Evolutionary conservation across 2,329 filamentous ascomycete species (phyloP), one percentile per base, ranked within the genome.

Genomic region (Tricladium varicosporioides): DNA sequence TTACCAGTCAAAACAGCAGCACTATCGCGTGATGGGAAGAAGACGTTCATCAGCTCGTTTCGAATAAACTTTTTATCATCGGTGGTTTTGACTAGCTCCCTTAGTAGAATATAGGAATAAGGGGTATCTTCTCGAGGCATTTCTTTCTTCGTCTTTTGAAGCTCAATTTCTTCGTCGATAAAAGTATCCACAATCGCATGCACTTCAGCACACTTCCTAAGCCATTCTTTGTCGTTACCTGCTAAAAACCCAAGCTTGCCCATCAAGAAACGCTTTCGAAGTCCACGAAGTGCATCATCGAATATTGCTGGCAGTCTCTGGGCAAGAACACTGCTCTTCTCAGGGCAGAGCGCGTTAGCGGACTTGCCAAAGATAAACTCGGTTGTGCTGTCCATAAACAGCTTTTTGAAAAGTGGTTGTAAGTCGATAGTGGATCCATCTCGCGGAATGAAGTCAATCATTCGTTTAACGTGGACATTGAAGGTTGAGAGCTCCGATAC

Each of bases 391-490:
- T 89, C 85, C 11, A 88, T 75, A 0, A 85, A 87, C 64, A 87
- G 76, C 47, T 79, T 77, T 65, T 87, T 87, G 65, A 87, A 84
- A 5, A 86, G 71, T 10, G 81, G 78, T 64, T 83, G 81, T 16
- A 88, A 72, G 60, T 88, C 80, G 13, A 88, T 76, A 0, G 75
- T 77, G 2, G 74, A 71, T 44, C 84, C 77, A 54, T 81, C 73
- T 0, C 68, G 69, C 0, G 84, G 83, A 8, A 90, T 76, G 15
- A 78, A 76, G 16, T 76, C 73, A 16, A 88, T 73, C 55, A 90
- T 73, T 15, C 78, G 73, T 33, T 76, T 70, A 14, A 86, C 75
- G 70, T 88, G 84, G 5, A 70, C 72, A 63, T 88, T 84, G 51
- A 88, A 85, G 1, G 80, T 81, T 36, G 70, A 72, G 5, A 87